Evolutionary conservation across 495 filamentous ascomycete genomes (phyloP), one percentile per base, ranked within the genome.

Genomic region (Hypoxylon lenormandii): DNA sequence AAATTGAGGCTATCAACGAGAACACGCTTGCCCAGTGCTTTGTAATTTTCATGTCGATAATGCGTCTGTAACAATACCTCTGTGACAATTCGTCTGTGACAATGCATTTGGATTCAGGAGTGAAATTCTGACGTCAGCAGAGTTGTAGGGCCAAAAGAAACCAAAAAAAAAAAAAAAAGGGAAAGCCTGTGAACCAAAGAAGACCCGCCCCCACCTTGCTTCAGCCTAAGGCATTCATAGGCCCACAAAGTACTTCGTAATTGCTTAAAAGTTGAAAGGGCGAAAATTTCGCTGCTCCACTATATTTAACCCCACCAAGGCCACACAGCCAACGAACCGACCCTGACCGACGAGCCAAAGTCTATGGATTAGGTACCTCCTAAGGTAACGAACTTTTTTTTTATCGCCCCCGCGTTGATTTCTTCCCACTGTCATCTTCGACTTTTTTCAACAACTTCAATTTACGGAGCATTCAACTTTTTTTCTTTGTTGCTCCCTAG

Each of bases 251-350:
- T n/a, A n/a, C n/a, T n/a, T n/a, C n/a, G n/a, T 52, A 40, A 60
- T 47, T 54, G 53, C 60, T 52, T 26, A 19, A 47, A 53, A 37
- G 54, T 54, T 68, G 33, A 69, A 62, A 62, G 57, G 58, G 53
- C 40, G 26, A 63, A 69, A 62, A 51, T 69, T 63, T 69, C 49
- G 7, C 19, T 10, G 46, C 46, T 26, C 65, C 65, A 62, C 58
- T 46, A 26, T 30, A 36, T 3, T 8, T 33, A 49, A 15, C 46
- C 52, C 58, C 58, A 57, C 51, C 47, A 55, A 47, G 12, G 30
- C 21, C n/a, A 5, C n/a, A n/a, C 19, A 5, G 15, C 40, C 26
- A 16, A 45, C 21, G 21, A 43, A 45, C n/a, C n/a, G n/a, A n/a
- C n/a, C n/a, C n/a, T n/a, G n/a, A 66, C 43, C 56, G 46, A 66